These are phyloP conservation scores for Esteya vermicola DNA, from an alignment of 2,329 filamentous ascomycete species.

Conservation along the genomic window DNA sequence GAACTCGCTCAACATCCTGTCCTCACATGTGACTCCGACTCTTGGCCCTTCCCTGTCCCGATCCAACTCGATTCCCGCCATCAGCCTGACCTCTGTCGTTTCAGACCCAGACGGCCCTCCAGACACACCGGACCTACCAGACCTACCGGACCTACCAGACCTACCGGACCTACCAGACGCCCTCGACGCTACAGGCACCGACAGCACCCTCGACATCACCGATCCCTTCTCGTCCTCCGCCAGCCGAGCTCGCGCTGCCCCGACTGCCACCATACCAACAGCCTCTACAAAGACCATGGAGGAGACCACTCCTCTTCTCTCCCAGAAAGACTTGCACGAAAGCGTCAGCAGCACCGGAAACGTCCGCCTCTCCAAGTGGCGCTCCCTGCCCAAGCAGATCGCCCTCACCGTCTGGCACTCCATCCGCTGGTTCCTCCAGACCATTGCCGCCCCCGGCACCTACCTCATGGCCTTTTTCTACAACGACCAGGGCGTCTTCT, in stretches of 20 bases:
- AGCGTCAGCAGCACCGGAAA: slow-evolving; percentile 1
- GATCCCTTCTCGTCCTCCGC: not conserved
- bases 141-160: no score
- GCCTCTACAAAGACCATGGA: no score
- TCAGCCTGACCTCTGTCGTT: slow-evolving; percentile 31
- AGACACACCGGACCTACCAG: slow-evolving; percentile 7
- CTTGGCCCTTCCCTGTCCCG: slow-evolving; percentile 46
- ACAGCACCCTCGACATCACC: not conserved
- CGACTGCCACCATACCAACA: no score
- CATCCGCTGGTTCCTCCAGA: slow-evolving; percentile 63
- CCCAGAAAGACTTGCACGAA: slow-evolving; percentile 12
- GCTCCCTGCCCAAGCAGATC: slow-evolving; percentile 51
- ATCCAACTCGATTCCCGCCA: slow-evolving; percentile 44
- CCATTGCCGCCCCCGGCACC: slow-evolving; percentile 63
- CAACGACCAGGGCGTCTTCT: slow-evolving; percentile 65
- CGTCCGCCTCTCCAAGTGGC: slow-evolving; percentile 31
- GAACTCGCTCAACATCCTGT: slow-evolving; percentile 95
- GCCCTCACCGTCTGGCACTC: slow-evolving; percentile 60
- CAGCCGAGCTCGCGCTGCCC: not conserved
- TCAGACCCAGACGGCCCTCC: slow-evolving; percentile 26
- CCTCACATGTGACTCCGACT: slow-evolving; percentile 59
- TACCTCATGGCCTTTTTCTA: slow-evolving; percentile 73
- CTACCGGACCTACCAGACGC: not conserved
- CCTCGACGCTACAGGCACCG: slow-evolving; percentile 4
- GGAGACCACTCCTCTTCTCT: slow-evolving; percentile 58